These are phyloP conservation scores for Exophiala spinifera DNA, from an alignment of 2,329 filamentous ascomycete species.

Conservation along the genomic window DNA sequence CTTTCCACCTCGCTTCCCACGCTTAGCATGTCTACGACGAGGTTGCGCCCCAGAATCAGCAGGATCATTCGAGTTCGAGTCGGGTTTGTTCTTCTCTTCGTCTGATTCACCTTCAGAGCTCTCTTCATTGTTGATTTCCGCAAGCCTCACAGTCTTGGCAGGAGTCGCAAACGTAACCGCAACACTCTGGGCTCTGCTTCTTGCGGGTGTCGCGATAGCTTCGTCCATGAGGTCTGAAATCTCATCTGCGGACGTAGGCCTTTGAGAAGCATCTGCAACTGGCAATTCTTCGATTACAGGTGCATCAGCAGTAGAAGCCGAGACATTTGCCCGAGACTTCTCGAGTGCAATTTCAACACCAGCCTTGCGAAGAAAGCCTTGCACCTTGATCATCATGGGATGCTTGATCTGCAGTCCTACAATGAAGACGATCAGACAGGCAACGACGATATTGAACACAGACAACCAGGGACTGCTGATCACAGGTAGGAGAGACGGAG, in stretches of 20 bases:
- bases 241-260: constrained; percentile 3
- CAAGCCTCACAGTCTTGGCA: constrained; percentile 13
- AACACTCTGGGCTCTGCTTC: constrained; percentile 24
- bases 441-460: constrained; percentile 21
- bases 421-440: constrained; percentile 18
- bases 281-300: constrained; percentile 8
- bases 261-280: constrained; percentile 9
- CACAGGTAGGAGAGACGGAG: constrained; percentile 18
- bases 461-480: constrained; percentile 17
- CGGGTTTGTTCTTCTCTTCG: constrained; percentile 23
- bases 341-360: constrained; percentile 22
- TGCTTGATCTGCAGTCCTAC: constrained; percentile 22
- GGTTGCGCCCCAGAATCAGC: constrained; percentile 23
- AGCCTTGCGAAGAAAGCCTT: constrained; percentile 19
- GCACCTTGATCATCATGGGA: constrained; percentile 22
- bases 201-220: constrained; percentile 15
- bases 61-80: constrained; percentile 12
- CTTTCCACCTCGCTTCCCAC: constrained; percentile 32
- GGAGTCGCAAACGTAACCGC: constrained; percentile 12
- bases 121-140: constrained; percentile 13
- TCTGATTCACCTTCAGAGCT: constrained; percentile 28
- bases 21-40: constrained; percentile 28
- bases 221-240: constrained; percentile 16
- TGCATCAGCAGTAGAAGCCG: not conserved
- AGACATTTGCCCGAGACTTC: not conserved